Conservation (phyloP, 805 yeast genomes). For the Wickerhamiella australiensis region DNA sequence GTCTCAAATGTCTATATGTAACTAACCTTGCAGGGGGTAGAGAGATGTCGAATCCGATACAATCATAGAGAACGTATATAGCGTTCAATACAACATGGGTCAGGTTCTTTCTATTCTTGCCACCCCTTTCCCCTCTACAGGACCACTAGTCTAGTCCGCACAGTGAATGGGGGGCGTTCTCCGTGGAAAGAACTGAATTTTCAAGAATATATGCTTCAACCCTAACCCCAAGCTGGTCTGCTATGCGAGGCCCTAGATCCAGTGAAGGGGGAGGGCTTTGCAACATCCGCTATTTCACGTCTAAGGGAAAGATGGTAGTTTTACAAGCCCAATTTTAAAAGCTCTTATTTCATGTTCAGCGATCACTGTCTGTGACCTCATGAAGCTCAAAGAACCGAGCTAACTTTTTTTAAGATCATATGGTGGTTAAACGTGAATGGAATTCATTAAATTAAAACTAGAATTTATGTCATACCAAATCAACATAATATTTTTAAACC, state of each 20-base stretch:
- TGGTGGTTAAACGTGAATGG: no score
- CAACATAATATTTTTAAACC: constrained; percentile 36
- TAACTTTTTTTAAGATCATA: no score
- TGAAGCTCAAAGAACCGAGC: no score
- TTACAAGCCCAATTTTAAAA: no score
- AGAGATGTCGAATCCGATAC: constrained; percentile 2
- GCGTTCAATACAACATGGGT: constrained; percentile 6
- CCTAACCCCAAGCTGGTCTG: constrained; percentile 4
- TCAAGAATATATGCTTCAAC: constrained; percentile 2
- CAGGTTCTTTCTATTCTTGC: constrained; percentile 5
- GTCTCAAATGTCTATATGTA: constrained; percentile 7
- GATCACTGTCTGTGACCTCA: no score
- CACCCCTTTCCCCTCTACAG: constrained; percentile 11
- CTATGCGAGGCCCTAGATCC: not conserved
- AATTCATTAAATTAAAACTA: not conserved
- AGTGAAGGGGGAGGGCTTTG: not conserved
- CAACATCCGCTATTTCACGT: no score
- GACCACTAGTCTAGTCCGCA: constrained; percentile 9
- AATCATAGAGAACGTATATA: not conserved
- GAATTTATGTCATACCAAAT: not conserved
- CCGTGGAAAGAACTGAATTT: not conserved
- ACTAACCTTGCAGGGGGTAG: constrained; percentile 1
- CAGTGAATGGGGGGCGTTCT: constrained; percentile 12
- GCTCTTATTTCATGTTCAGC: no score
- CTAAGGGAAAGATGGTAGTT: no score